Evolutionary conservation across 306 rosid species (phyloP).

Genomic region (Pachyrhizus erosus): DNA sequence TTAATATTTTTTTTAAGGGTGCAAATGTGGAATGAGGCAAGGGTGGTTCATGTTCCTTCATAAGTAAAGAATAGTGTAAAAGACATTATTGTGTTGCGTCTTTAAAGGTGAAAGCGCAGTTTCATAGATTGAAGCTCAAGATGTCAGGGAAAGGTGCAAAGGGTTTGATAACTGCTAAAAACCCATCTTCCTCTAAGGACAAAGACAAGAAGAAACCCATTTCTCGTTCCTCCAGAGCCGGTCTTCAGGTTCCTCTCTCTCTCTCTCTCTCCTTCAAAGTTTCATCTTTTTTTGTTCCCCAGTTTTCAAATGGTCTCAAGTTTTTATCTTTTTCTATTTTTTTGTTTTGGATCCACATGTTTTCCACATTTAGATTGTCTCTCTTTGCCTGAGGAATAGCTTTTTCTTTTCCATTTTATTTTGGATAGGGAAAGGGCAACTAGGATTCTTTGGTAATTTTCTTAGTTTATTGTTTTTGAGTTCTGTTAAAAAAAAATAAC

Average conservation of each 20-base stretch:
- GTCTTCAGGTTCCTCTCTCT: conserved; percentile 65
- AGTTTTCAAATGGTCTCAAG: neutral
- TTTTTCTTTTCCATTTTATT: neutral
- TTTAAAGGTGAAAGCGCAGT: too few species aligned
- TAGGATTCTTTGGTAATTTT: neutral
- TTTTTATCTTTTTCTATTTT: neutral
- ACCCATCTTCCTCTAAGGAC: conserved; percentile 56
- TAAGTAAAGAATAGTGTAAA: too few species aligned
- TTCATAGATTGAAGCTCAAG: neutral
- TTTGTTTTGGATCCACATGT: conserved; percentile 28
- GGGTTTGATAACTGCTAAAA: conserved; percentile 73
- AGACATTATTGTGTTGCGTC: too few species aligned
- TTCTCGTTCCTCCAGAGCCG: conserved; percentile 88
- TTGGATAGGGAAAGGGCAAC: neutral
- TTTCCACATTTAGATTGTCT: neutral
- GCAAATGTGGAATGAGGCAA: too few species aligned
- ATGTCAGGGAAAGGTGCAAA: conserved; percentile 88
- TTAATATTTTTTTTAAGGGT: too few species aligned
- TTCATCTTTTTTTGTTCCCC: neutral
- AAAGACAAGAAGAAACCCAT: conserved; percentile 76
- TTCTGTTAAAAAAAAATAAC: neutral
- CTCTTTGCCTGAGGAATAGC: neutral
- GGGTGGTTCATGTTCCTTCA: too few species aligned
- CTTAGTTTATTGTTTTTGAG: neutral
- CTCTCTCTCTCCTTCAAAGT: neutral